phyloP scores from a whole-genome alignment of 2,329 filamentous ascomycete genomes.

The Pyricularia pennisetigena region DNA sequence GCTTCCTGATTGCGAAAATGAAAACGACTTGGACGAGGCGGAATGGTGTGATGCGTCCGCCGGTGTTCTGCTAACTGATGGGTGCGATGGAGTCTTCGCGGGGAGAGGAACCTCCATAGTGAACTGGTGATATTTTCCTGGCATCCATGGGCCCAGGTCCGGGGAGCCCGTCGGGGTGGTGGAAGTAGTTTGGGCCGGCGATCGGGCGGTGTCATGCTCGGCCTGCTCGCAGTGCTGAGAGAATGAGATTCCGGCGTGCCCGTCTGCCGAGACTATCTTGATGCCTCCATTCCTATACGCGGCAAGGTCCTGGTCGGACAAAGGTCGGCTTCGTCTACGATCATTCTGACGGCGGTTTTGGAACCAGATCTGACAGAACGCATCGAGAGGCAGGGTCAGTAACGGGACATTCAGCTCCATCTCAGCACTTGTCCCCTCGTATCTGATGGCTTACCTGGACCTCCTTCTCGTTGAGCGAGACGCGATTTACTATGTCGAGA shows the following conservation, averaged over 20 bases:
- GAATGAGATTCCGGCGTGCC: conserved; percentile 16
- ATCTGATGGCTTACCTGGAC: conserved; percentile 64
- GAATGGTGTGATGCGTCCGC: background rate
- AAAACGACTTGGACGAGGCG: conserved; percentile 15
- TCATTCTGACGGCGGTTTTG: conserved; percentile 93
- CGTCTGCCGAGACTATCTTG: conserved; percentile 38
- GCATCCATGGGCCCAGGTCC: conserved; percentile 13
- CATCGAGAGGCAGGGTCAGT: background rate
- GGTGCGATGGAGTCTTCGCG: background rate
- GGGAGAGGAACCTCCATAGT: background rate
- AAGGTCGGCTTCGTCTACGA: conserved; percentile 75
- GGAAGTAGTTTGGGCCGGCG: conserved; percentile 3
- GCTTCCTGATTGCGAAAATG: conserved; percentile 11
- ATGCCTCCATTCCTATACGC: conserved; percentile 46
- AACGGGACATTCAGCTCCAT: background rate
- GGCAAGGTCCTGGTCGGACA: conserved; percentile 67
- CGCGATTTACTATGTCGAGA: conserved; percentile 72
- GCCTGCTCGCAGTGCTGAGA: conserved; percentile 5
- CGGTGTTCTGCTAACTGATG: conserved; percentile 6
- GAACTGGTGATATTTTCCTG: conserved; percentile 7
- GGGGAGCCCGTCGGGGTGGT: conserved; percentile 13
- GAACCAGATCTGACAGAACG: conserved; percentile 73
- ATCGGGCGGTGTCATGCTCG: conserved; percentile 3
- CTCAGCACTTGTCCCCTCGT: background rate
- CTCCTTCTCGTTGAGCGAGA: conserved; percentile 88